Evolutionary conservation across 2,329 filamentous ascomycete genomes (phyloP).

Genomic region (Diaporthe helianthi): DNA sequence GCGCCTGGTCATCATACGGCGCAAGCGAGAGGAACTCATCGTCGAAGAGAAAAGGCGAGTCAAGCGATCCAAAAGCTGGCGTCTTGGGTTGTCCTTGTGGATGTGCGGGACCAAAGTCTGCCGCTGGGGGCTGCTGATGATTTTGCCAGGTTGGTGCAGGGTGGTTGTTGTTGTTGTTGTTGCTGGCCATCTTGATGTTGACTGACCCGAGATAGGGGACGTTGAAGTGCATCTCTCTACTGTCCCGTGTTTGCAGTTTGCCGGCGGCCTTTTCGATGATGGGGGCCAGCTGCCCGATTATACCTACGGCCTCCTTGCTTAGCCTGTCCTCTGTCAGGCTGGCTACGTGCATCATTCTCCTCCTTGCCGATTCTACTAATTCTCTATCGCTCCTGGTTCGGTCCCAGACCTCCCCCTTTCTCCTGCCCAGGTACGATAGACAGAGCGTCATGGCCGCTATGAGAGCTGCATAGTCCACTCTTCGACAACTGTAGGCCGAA

Average conservation of each 20-base stretch:
- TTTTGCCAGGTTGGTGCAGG: not conserved
- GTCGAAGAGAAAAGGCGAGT: not conserved
- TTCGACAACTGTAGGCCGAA: slow-evolving; percentile 52
- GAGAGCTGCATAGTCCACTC: slow-evolving; percentile 59
- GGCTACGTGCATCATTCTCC: slow-evolving; percentile 49
- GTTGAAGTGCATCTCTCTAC: slow-evolving; percentile 46
- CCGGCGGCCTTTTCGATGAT: slow-evolving; percentile 45
- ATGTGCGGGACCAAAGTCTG: not conserved
- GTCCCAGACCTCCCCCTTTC: slow-evolving; percentile 29
- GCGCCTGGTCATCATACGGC: slow-evolving; percentile 23
- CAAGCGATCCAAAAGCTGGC: slow-evolving; percentile 20
- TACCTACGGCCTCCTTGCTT: slow-evolving; percentile 50
- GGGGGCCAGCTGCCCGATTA: slow-evolving; percentile 52
- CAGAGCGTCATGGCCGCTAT: slow-evolving; percentile 59
- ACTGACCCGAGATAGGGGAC: slow-evolving; percentile 57
- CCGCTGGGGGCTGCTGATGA: not conserved
- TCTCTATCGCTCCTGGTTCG: slow-evolving; percentile 44
- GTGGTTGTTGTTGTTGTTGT: slow-evolving; percentile 26
- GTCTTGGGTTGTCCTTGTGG: slow-evolving; percentile 5
- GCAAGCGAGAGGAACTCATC: slow-evolving; percentile 24
- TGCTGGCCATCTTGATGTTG: slow-evolving; percentile 46
- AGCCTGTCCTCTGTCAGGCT: slow-evolving; percentile 50
- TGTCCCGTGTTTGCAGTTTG: slow-evolving; percentile 31
- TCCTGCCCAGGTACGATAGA: slow-evolving; percentile 55
- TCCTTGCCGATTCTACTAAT: slow-evolving; percentile 46